Evolutionary conservation across 257 asterid species (phyloP).

Genomic region (Nicotiana tabacum): DNA sequence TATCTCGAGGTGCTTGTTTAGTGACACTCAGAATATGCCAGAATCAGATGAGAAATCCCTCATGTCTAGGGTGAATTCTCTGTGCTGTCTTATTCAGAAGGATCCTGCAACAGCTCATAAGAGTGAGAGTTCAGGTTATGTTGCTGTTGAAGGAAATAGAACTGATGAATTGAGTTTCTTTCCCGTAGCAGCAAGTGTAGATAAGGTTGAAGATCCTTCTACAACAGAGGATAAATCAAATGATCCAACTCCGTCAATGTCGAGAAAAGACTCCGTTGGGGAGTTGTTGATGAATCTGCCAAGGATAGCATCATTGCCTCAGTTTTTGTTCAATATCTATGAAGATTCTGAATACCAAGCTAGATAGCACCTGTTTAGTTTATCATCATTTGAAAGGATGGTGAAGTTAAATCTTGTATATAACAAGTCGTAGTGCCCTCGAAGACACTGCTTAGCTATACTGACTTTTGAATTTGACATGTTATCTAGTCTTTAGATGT

Average conservation of each 20-base stretch:
- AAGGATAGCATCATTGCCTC: slow-evolving; percentile 92
- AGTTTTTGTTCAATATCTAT: slow-evolving; percentile 64
- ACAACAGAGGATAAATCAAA: slow-evolving; percentile 10
- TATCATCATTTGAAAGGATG: neutral
- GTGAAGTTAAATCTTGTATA: slow-evolving; percentile 11
- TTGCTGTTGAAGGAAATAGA: slow-evolving; percentile 23
- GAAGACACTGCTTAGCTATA: neutral
- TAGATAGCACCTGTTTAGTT: slow-evolving; percentile 22
- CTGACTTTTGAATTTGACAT: neutral
- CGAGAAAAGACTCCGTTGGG: slow-evolving; percentile 86
- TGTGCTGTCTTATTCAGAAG: slow-evolving; percentile 90
- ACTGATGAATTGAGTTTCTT: slow-evolving; percentile 13
- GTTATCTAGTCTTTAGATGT: neutral
- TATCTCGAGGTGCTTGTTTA: slow-evolving; percentile 60
- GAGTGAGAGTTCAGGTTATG: slow-evolving; percentile 23
- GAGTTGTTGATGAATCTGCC: slow-evolving; percentile 76
- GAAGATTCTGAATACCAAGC: slow-evolving; percentile 63
- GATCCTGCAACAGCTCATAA: slow-evolving; percentile 42
- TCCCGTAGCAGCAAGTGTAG: slow-evolving; percentile 10
- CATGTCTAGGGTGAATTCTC: slow-evolving; percentile 85
- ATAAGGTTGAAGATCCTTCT: slow-evolving; percentile 9
- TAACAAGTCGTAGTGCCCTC: neutral
- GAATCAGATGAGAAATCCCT: slow-evolving; percentile 73
- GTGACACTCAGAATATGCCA: slow-evolving; percentile 47
- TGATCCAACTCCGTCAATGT: slow-evolving; percentile 41